These are phyloP conservation scores for barley (Hordeum vulgare) DNA, from an alignment of 176 grass and related monocot genomes.

Conservation along the genomic window MorexV3_pseudomolecules_assembly NC_058519.1:65766881-65767380, in stretches of 20 bases:
- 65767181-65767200: slow-evolving; percentile 99
- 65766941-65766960: not conserved
- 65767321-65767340: slow-evolving; percentile 16
- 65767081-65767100: slow-evolving; percentile 99
- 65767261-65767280: slow-evolving; percentile 14
- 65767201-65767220: slow-evolving; percentile 88
- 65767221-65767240: slow-evolving; percentile 99
- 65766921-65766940: not conserved
- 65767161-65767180: slow-evolving; percentile 99
- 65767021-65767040: slow-evolving; percentile 94
- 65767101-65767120: slow-evolving; percentile 93
- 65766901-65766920: not conserved
- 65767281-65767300: not conserved
- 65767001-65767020: slow-evolving; percentile 93
- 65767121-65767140: slow-evolving; percentile 76
- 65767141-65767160: slow-evolving; percentile 91
- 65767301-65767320: not conserved
- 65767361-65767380: slow-evolving; percentile 96
- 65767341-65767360: not conserved
- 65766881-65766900: not conserved
- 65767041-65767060: slow-evolving; percentile 91
- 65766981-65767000: slow-evolving; percentile 97
- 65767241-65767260: slow-evolving; percentile 52
- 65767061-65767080: slow-evolving; percentile 97
- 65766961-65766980: slow-evolving; percentile 22